Evolutionary conservation across 768 basidiomycete species (phyloP), one percentile per base, ranked within the genome.

Genomic region (Calocybe indica): DNA sequence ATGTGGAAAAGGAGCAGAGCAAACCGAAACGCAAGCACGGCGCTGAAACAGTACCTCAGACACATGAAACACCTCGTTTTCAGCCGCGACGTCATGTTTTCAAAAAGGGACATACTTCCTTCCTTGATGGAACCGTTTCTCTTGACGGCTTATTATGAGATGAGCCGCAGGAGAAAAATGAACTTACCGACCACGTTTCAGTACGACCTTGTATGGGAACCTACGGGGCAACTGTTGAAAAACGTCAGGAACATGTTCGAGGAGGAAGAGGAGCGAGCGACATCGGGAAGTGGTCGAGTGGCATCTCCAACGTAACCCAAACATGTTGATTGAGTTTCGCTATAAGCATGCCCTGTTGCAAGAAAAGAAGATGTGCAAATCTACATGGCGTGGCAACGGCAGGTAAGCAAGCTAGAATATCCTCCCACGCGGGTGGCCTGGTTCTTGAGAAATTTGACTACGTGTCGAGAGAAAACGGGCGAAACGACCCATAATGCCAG

Each of bases 41-140:
- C 45, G n/a, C 11, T 51, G 9, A 52, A 47, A 43, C 45, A 58
- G 47, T 58, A 58, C 32, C 5, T 53, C n/a, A 15, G 28, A 30
- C 57, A 58, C 35, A 56, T 56, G 53, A 56, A 52, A 38, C 46
- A 52, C n/a, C 46, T 56, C 14, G 32, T 48, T 11, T 34, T 33
- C 37, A 58, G 51, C 37, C 44, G 45, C 10, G 53, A 56, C 33
- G 55, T 56, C 8, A 53, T 58, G 5, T 56, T 54, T 38, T 52
- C 51, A 6, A 46, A 45, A 33, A 47, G 45, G 35, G 57, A 56
- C 34, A 28, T 58, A 34, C 38, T 52, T 45, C 55, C 55, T 14
- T 52, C 55, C 29, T n/a, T 57, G 14, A 57, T 59, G 56, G 51
- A 59, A 43, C 56, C 55, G 13, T 59, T 57, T 45, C 42, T 55